These are phyloP conservation scores for Alternaria solani DNA, from an alignment of 2,329 filamentous ascomycete species.

Conservation along the genomic window DNA sequence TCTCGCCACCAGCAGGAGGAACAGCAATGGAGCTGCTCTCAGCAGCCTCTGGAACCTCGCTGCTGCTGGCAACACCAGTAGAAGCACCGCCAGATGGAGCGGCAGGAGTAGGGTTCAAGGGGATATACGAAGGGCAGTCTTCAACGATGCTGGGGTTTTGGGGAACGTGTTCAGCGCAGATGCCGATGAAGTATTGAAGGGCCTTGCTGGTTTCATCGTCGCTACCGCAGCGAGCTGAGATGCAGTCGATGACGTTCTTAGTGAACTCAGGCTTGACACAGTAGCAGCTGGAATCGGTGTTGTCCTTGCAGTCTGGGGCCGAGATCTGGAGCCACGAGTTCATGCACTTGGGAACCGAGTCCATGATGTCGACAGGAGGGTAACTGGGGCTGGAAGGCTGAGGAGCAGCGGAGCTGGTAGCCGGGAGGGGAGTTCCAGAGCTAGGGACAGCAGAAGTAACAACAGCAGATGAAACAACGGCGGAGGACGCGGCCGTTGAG, in stretches of 20 bases:
- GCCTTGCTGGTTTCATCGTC: constrained; percentile 72
- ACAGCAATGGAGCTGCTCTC: constrained; percentile 20
- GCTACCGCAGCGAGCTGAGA: constrained; percentile 74
- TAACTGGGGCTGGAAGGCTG: constrained; percentile 34
- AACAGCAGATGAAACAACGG: constrained; percentile 4
- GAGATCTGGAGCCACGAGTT: constrained; percentile 82
- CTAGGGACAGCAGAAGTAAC: constrained; percentile 3
- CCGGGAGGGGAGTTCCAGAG: constrained; percentile 12
- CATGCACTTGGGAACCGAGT: constrained; percentile 83
- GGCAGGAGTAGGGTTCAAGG: constrained; percentile 41
- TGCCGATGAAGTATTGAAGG: constrained; percentile 85
- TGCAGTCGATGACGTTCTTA: constrained; percentile 79
- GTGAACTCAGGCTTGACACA: constrained; percentile 82
- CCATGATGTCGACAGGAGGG: constrained; percentile 60
- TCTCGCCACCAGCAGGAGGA: constrained; percentile 11
- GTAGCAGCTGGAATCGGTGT: constrained; percentile 85
- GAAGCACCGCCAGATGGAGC: constrained; percentile 26
- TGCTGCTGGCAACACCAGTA: constrained; percentile 1
- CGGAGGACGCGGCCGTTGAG: constrained; percentile 6
- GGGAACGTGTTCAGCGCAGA: constrained; percentile 79
- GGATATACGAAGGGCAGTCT: constrained; percentile 70
- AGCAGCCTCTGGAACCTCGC: constrained; percentile 16
- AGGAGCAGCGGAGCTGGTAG: constrained; percentile 22
- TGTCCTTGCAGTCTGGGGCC: constrained; percentile 75
- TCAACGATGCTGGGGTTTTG: constrained; percentile 88